Conservation (phyloP, 176 grass and related monocot species). For the Juncus inflexus region DNA sequence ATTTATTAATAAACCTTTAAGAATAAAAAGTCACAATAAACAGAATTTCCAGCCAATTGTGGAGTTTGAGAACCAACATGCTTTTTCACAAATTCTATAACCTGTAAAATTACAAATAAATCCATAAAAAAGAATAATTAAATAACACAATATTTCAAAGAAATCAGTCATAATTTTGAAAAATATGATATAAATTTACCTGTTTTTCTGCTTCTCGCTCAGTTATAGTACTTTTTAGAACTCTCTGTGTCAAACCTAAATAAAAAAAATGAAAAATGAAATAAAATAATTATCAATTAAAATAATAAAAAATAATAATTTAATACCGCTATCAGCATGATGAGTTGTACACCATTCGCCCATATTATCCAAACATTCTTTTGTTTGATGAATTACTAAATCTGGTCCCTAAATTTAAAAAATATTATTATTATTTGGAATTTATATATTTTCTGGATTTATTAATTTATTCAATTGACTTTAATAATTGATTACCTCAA, state of each 20-base stretch:
- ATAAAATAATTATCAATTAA: neutral
- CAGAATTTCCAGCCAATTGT: slow-evolving; percentile 79
- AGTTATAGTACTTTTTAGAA: slow-evolving; percentile 52
- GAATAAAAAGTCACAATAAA: slow-evolving; percentile 72
- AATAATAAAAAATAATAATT: neutral
- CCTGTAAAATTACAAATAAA: slow-evolving; percentile 39
- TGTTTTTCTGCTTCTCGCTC: slow-evolving; percentile 67
- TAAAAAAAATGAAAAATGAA: too few relatives aligned
- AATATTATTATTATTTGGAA: slow-evolving; percentile 28
- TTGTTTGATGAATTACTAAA: slow-evolving; percentile 71
- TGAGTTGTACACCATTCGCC: slow-evolving; percentile 74
- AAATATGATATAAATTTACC: slow-evolving; percentile 32
- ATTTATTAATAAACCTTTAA: slow-evolving; percentile 52
- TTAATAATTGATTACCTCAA: slow-evolving; percentile 46
- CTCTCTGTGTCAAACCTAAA: slow-evolving; percentile 71
- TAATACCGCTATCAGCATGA: slow-evolving; percentile 71
- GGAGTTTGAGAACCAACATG: slow-evolving; percentile 49
- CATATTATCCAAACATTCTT: slow-evolving; percentile 81
- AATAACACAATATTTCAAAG: neutral
- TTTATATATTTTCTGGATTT: slow-evolving; percentile 14
- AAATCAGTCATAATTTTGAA: too few relatives aligned
- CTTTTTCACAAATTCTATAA: slow-evolving; percentile 64
- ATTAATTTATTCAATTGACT: neutral
- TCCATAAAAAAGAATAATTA: neutral
- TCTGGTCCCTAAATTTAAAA: slow-evolving; percentile 62